Evolutionary conservation across 108 stramenopile genomes (phyloP), one percentile per base, ranked within the genome.

Genomic region (Cyclotella sp.): DNA sequence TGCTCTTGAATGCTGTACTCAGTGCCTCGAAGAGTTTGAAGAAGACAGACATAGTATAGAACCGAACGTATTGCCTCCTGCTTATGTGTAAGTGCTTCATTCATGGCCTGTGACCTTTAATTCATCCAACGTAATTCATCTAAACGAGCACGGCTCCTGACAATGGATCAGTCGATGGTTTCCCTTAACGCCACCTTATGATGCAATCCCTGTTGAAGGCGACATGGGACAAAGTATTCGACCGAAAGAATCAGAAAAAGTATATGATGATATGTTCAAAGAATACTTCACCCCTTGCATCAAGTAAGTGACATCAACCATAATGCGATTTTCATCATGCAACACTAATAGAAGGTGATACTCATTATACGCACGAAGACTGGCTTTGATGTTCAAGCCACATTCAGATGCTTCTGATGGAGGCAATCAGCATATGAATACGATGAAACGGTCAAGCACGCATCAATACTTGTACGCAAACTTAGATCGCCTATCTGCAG

Each of bases 241-340:
- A 15, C 87, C 95, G 24, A 49, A 67, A 54, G 92, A 92, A 69
- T 75, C 74, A 27, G 95, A 95, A 61, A 83, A 95, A 75, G 43
- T 62, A 16, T 73, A 73, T 19, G 92, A 93, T 51, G 78, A 83
- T 53, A 75, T 77, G 76, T 93, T 93, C 54, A 63, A 68, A 22
- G 87, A 90, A 43, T 88, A 91, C 53, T 91, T 89, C 58, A 45
- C 86, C 0, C 89, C 91, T 7, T 92, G 93, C 57, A 92, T 95
- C 34, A 89, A 92, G 63, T 46, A 30, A 62, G 39, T 62, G 67
- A 65, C 86, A 15, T 87, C 88, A 29, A 41, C 89, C 51, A 77
- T 82, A 68, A 52, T 68, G 0, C 53, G 10, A 39, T 53, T 30
- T 29, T 13, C 21, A 34, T 34, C 6, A 6, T 34, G 34, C 34